Base-by-base conservation (phyloP, 148 eudicot species). In the Dianthus caryophyllus region DNA sequence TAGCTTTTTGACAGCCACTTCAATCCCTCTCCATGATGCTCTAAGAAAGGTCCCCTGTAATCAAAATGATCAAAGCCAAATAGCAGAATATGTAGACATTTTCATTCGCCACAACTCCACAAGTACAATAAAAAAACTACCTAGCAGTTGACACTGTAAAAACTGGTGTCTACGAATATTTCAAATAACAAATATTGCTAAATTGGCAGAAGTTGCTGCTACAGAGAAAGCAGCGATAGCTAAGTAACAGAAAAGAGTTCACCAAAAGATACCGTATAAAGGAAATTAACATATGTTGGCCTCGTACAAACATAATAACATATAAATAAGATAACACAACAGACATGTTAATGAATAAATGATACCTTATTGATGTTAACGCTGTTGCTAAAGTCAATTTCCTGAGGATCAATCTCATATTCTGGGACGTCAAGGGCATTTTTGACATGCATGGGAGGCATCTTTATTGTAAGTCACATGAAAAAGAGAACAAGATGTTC, bases 1-100 rank as follows among this genome's bases (percentile, higher is more conserved):
- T 69, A 95, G 83, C 79, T 67, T 85, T 73, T 95, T 95, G 27
- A 95, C 97, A 39, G 99, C 99, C 72, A 95, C 99, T 80, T 90
- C 75, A 67, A 84, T 95, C 48, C 99, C 99, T 67, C 93, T 76
- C 99, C 99, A 95, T 55, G 89, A 90, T 73, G 99, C 96, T 65
- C 83, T 81, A 43, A 74, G 87, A 72, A 79, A 95, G 72, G 97
- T 95, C 61, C 99, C 99, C 99, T 95, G 31, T 22, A 51, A 65
- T 25, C 63, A 39, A 60, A 56, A 70, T 61, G 41, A 74, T 24
- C 22, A 74, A 71, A 51, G 58, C 17, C 44, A 70, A 9, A 61
- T 56, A 47, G 60, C 44, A 54, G 12, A 33, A 33, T 33, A 51
- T 4, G 17, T 43, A 25, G 24, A 6, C 30, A 20, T 59, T 22